Base-by-base conservation (phyloP, 768 basidiomycete species). In the Myochromella boudieri region DNA sequence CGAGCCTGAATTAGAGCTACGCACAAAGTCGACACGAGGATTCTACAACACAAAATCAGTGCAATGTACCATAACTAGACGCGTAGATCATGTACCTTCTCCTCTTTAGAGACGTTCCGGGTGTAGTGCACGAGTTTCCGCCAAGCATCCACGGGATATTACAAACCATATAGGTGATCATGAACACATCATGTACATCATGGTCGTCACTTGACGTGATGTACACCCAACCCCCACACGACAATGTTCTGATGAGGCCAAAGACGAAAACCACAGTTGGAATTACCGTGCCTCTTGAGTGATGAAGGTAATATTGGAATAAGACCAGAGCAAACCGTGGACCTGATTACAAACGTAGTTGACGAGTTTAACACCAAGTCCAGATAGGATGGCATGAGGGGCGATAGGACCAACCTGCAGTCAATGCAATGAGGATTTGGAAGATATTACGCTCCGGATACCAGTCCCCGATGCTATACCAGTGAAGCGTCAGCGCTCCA, bases 221-320 rank as follows among this genome's bases (percentile, higher is more conserved):
- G 57, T 84, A 95, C 22, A 94, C 90, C 92, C 92, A 95, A 21
- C 93, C 91, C 25, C 90, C 93, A 57, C 92, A 95, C 2, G 81
- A 75, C 25, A 95, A 63, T 0, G 92, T 92, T 48, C 92, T 74
- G 14, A 88, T 60, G 17, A 91, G 52, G 0, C 91, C 91, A 29
- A 74, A 67, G 7, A 81, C 54, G 27, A 85, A 76, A 15, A 91
- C 69, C 38, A 83, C 53, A 7, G 65, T 68, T 0, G 84, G 72
- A 9, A 80, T 68, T 38, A 52, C 63, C 4, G 79, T 76, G 6
- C 59, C 52, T 6, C 63, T 51, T 0, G 72, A 64, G 36, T 75
- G 70, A 37, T 81, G 72, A 42, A 86, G 68, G 49, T 78, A 76
- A 58, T 85, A 88, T 52, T 83, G 80, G 33, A 87, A 64, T 20